Evolutionary conservation across 768 basidiomycete genomes (phyloP).

Genomic region (Russula emetica): DNA sequence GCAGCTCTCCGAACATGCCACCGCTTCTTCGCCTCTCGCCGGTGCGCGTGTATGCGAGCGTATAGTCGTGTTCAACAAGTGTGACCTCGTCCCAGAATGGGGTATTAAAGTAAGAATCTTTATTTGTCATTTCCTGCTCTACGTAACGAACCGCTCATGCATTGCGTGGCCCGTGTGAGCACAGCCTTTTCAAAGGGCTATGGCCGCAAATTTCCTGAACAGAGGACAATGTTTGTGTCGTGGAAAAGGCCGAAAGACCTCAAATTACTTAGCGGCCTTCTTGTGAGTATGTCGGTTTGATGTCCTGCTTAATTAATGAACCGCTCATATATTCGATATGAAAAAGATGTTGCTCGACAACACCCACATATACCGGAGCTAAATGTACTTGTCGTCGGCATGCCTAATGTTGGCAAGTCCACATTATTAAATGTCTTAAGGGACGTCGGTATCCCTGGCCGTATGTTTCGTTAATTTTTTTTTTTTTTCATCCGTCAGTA

Average conservation of each 20-base stretch:
- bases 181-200: conserved; percentile 71
- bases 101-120: conserved; percentile 67
- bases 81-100: conserved; percentile 85
- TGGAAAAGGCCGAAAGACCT: conserved; percentile 66
- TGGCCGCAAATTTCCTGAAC: conserved; percentile 66
- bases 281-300: conserved; percentile 61
- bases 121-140: conserved; percentile 1
- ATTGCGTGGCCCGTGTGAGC: conserved; percentile 5
- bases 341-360: conserved; percentile 60
- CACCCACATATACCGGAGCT: conserved; percentile 69
- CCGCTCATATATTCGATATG: conserved; percentile 7
- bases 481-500: conserved; percentile 5
- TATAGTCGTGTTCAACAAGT: conserved; percentile 88
- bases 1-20: conserved; percentile 22
- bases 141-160: conserved; percentile 16
- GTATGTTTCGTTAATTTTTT: conserved; percentile 4
- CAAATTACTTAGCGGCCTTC: conserved; percentile 54
- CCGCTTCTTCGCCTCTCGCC: conserved; percentile 17
- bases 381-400: conserved; percentile 91
- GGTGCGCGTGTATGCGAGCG: conserved; percentile 58
- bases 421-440: conserved; percentile 88
- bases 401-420: conserved; percentile 99
- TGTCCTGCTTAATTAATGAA: neutral
- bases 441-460: conserved; percentile 75
- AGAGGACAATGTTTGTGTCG: conserved; percentile 65